Evolutionary conservation across 257 asterid genomes (phyloP), one percentile per base, ranked within the genome.

Genomic region (Striga asiatica): DNA sequence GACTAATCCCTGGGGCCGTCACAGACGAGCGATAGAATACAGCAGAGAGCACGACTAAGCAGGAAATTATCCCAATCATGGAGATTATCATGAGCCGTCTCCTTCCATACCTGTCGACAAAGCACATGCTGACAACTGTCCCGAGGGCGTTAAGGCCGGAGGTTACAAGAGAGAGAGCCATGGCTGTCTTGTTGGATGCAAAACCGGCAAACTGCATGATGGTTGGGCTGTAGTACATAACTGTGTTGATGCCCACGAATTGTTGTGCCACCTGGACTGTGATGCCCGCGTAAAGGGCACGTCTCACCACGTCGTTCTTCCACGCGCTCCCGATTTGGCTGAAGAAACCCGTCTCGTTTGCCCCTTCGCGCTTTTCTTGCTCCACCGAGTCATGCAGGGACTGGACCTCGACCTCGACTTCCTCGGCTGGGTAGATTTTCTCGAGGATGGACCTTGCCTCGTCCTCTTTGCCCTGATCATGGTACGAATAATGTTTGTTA

Each of bases 251-350:
- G 46, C 89, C 89, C 16, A 81, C 84, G 54, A 81, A 81, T 31
- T 81, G 82, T 64, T 78, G 85, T 34, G 85, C 85, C 62, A 81
- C 85, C 52, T 81, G 89, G 55, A 73, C 85, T 0, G 81, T 64
- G 5, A 81, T 55, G 41, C 85, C 89, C 0, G 89, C 85, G 4
- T 64, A 71, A 4, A 78, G 66, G 2, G 71, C 85, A 60, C 91
- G 68, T 16, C 91, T 52, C 19, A 78, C 75, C 2, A 71, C 70
- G 18, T 65, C 72, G 16, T 67, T 76, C 2, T 51, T 47, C 85
- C 77, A 78, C 4, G 81, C 83, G 6, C 61, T 45, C 58, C 21
- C 67, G 0, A 76, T 24, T 66, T 71, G 71, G 35, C 66, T 25
- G 18, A 78, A 16, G 5, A 66, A 16, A 23, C 72, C 61, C 0